phyloP scores from a whole-genome alignment of 2,329 filamentous ascomycete species.

The Fusarium robinianum region DNA sequence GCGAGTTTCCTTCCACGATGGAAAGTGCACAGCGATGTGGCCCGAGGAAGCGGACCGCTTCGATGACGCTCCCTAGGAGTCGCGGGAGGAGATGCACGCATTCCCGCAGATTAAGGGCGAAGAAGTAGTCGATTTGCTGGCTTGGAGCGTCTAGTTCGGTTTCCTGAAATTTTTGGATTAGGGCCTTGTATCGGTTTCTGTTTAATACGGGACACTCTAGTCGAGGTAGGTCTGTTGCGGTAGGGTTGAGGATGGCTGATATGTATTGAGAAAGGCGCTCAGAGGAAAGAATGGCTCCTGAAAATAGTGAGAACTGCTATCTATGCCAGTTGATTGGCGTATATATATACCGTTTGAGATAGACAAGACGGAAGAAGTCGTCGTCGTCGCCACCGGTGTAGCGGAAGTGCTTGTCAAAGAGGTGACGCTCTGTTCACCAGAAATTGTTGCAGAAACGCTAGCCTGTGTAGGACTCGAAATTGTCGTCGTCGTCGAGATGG shows the following conservation, averaged over 20 bases:
- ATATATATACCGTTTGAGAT: slow-evolving; percentile 1
- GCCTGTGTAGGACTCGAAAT: background rate
- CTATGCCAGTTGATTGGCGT: slow-evolving; percentile 21
- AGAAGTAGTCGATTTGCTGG: slow-evolving; percentile 48
- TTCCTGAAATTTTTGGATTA: slow-evolving; percentile 31
- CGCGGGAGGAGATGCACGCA: slow-evolving; percentile 52
- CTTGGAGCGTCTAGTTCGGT: slow-evolving; percentile 6
- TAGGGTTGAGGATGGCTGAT: slow-evolving; percentile 38
- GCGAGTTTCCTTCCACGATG: slow-evolving; percentile 59
- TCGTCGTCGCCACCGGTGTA: background rate
- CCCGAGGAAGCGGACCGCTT: slow-evolving; percentile 56
- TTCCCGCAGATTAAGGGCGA: slow-evolving; percentile 59
- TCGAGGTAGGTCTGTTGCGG: slow-evolving; percentile 31
- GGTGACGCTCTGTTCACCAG: too few relatives aligned
- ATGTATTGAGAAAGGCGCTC: slow-evolving; percentile 35
- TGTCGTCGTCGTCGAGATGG: background rate
- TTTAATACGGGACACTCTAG: slow-evolving; percentile 38
- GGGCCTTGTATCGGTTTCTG: slow-evolving; percentile 30
- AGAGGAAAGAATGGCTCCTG: slow-evolving; percentile 40
- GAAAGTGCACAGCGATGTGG: slow-evolving; percentile 56
- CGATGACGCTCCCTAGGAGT: slow-evolving; percentile 56
- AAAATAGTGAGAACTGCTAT: slow-evolving; percentile 35
- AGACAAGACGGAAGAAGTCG: slow-evolving; percentile 47
- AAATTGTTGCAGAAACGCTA: background rate
- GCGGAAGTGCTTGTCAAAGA: background rate